phyloP scores from a whole-genome alignment of 1,139 yeast species.

The Pneumocystis murina region DNA sequence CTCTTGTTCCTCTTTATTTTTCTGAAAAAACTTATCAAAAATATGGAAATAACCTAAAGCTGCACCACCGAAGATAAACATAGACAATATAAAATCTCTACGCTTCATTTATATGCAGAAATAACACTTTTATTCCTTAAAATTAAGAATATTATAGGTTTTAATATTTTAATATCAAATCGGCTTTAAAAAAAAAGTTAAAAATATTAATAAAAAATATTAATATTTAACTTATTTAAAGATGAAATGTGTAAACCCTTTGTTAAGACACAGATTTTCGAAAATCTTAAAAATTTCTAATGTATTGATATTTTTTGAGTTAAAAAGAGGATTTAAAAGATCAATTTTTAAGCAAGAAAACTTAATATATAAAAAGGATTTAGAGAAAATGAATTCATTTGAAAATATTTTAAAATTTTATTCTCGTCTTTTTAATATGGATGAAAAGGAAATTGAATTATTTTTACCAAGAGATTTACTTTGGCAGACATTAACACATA shows the following conservation, averaged over 20 bases:
- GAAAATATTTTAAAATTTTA: neutral
- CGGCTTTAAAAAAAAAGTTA: too few relatives aligned
- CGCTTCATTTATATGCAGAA: neutral
- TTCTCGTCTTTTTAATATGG: neutral
- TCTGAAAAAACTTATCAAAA: neutral
- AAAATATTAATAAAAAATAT: too few relatives aligned
- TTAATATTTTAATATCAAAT: too few relatives aligned
- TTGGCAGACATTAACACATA: conserved; percentile 9
- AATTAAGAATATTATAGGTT: too few relatives aligned
- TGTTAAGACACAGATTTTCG: too few relatives aligned
- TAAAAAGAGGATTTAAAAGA: neutral
- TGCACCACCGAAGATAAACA: neutral
- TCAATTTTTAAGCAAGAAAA: neutral
- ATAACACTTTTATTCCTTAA: too few relatives aligned
- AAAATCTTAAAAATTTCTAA: too few relatives aligned
- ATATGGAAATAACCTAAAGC: neutral
- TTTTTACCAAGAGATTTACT: neutral
- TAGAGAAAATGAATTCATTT: neutral
- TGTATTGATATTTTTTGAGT: too few relatives aligned
- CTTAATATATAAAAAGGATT: neutral
- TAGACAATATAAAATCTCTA: neutral
- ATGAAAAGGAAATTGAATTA: neutral
- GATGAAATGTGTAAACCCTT: too few relatives aligned
- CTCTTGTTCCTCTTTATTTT: neutral
- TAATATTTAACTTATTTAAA: too few relatives aligned